Conservation (phyloP, 139 green algal species). For the Chlamydomonas urium region DNA sequence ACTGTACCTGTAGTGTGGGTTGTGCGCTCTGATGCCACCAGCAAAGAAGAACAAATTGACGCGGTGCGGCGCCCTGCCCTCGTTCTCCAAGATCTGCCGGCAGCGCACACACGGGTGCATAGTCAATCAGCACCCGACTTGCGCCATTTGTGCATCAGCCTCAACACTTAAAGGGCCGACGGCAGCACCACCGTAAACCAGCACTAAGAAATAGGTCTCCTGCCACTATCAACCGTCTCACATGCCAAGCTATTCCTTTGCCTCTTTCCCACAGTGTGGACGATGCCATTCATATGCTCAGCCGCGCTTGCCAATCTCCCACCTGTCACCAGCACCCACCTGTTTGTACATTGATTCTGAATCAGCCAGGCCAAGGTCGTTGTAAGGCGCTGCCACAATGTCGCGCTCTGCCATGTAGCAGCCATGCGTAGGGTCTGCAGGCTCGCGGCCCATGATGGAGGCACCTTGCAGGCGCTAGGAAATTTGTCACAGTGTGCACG, state of each 20-base stretch:
- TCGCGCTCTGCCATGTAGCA: constrained; percentile 32
- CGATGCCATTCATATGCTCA: too few relatives aligned
- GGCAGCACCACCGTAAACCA: too few relatives aligned
- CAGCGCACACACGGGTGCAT: neutral
- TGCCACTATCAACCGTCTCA: too few relatives aligned
- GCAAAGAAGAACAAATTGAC: constrained; percentile 36
- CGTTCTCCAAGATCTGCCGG: neutral
- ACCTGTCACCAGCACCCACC: neutral
- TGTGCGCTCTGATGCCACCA: constrained; percentile 9
- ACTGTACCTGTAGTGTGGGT: neutral
- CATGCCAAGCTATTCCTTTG: too few relatives aligned
- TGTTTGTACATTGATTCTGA: constrained; percentile 6
- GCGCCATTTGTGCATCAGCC: too few relatives aligned
- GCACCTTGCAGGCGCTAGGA: neutral
- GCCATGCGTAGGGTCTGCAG: constrained; percentile 10
- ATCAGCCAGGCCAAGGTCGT: constrained; percentile 14
- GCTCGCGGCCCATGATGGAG: neutral
- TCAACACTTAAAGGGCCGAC: too few relatives aligned
- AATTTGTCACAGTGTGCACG: too few relatives aligned
- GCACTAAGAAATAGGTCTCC: too few relatives aligned
- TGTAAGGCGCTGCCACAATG: constrained; percentile 36
- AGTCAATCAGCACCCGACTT: too few relatives aligned
- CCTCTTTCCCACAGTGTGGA: too few relatives aligned
- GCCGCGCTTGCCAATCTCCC: too few relatives aligned
- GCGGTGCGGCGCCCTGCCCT: neutral